Evolutionary conservation across 768 basidiomycete genomes (phyloP), one percentile per base, ranked within the genome.

Genomic region (Lactarius quietus): DNA sequence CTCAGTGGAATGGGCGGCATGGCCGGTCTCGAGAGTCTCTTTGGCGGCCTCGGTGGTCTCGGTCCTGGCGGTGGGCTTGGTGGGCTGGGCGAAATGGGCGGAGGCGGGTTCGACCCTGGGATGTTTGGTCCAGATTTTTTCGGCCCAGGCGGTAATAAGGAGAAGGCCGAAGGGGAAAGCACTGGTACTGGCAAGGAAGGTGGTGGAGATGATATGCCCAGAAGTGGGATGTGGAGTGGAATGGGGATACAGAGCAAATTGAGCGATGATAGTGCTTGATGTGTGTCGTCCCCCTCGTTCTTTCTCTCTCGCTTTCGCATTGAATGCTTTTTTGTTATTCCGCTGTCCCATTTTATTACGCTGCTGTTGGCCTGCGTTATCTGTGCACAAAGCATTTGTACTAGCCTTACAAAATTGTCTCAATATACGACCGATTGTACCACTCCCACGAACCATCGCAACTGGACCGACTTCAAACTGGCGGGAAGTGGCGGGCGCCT

Each of bases 191-290:
- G 28, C 3, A 33, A 45, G 6, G 43, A 39, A 45, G 43, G 45
- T 28, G 45, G 26, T 6, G 26, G 26, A 15, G 26, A 28, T 26
- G 6, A 26, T 12, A 23, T 14, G 3, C 28, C 59, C n/a, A 55
- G 26, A 56, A 52, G 33, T 0, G 64, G 64, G 18, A 57, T 36
- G 6, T 66, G 65, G 65, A 62, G 65, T 43, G 65, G 65, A 39
- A 54, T n/a, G 59, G 64, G 65, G 38, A 36, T 58, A 31, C 38
- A 45, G 31, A 53, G 56, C 33, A 61, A 28, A n/a, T 23, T 66
- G 20, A 41, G 48, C 28, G 48, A 66, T 45, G 48, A 45, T 14
- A 41, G 18, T 17, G 10, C 54, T 53, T 65, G 36, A 65, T 61
- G n/a, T 14, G 15, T 29, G 33, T 18, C 59, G 23, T 5, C 18